Conservation (phyloP, 352 stramenopile genomes). For the Phytophthora palmivora region DNA sequence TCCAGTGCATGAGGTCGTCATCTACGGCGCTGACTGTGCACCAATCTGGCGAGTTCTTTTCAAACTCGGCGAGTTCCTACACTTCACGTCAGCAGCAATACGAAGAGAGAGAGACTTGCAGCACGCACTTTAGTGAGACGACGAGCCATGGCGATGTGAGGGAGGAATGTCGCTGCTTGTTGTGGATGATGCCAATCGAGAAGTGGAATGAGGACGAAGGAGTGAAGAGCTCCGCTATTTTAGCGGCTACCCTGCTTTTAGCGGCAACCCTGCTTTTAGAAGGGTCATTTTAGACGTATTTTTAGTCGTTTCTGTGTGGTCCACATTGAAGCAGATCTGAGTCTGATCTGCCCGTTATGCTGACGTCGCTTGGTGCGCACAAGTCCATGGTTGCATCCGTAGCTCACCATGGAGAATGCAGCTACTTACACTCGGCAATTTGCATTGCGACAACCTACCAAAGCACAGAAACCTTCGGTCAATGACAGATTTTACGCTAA, state of each 20-base stretch:
- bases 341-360: slow-evolving; percentile 22
- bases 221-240: slow-evolving; percentile 12
- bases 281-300: slow-evolving; percentile 31
- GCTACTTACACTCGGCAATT: slow-evolving; percentile 37
- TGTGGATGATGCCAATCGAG: slow-evolving; percentile 32
- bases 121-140: slow-evolving; percentile 79
- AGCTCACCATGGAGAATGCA: slow-evolving; percentile 8
- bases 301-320: slow-evolving; percentile 23
- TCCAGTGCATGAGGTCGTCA: slow-evolving; percentile 92
- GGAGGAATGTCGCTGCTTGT: slow-evolving; percentile 10
- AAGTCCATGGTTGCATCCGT: background rate
- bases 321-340: slow-evolving; percentile 2
- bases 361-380: slow-evolving; percentile 29
- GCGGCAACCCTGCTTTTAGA: too few species aligned
- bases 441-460: slow-evolving; percentile 26
- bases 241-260: background rate
- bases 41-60: slow-evolving; percentile 91
- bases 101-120: background rate
- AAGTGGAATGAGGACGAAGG: slow-evolving; percentile 27
- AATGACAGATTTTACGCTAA: slow-evolving; percentile 26
- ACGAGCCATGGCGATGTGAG: slow-evolving; percentile 61
- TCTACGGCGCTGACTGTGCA: slow-evolving; percentile 88
- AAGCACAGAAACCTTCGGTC: background rate
- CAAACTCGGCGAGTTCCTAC: slow-evolving; percentile 88
- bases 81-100: background rate